Evolutionary conservation across 1,139 yeast species (phyloP).

Genomic region (Candida labiduridarum): DNA sequence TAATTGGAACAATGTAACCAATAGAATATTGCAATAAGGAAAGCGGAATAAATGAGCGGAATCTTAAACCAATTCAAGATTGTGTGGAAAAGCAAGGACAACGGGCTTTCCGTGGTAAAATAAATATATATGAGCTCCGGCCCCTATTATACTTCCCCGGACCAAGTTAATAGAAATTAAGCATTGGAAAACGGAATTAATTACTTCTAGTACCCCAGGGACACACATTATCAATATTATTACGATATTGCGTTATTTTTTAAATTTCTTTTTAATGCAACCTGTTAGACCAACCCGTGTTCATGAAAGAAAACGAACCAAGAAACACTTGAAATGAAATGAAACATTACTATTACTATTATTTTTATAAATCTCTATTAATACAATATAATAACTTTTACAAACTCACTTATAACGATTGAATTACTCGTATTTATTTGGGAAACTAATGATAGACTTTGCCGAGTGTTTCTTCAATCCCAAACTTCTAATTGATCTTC

Average conservation of each 20-base stretch:
- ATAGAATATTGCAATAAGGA: background rate
- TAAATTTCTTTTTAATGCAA: background rate
- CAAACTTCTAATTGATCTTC: constrained; percentile 47
- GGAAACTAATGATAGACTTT: constrained; percentile 44
- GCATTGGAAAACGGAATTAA: background rate
- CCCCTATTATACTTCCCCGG: no score
- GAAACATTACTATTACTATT: background rate
- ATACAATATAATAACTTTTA: background rate
- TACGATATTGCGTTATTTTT: background rate
- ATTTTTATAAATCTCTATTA: constrained; percentile 2
- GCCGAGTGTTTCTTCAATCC: constrained; percentile 39
- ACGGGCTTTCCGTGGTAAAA: no score
- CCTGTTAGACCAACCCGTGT: background rate
- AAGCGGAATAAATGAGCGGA: background rate
- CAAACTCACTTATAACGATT: background rate
- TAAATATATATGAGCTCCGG: no score
- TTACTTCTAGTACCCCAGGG: background rate
- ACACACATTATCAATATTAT: background rate
- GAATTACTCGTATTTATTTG: constrained; percentile 35
- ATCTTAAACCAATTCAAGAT: background rate
- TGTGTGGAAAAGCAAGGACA: no score
- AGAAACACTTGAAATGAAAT: background rate
- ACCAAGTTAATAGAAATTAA: no score
- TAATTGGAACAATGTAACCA: no score
- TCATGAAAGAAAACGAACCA: no score